Evolutionary conservation across 345 rosid genomes (phyloP), one percentile per base, ranked within the genome.

Genomic region (Citrus unshiu): DNA sequence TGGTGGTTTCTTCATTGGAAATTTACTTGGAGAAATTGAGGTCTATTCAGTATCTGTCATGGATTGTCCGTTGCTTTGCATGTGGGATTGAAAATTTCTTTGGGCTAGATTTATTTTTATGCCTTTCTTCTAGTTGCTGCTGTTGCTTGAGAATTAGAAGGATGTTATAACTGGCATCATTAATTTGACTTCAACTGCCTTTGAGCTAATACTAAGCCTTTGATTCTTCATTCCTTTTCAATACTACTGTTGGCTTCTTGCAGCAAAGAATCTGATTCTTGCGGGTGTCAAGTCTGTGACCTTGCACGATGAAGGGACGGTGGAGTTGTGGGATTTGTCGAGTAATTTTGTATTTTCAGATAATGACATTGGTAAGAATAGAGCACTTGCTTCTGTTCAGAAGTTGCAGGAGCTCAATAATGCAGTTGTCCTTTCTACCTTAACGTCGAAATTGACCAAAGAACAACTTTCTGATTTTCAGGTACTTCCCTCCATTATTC

Each of bases 271-370:
- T 83, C 98, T 97, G 37, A 84, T 94, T 74, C 97, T 97, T 65
- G 98, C 98, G 70, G 99, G 99, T 71, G 99, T 94, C 66, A 97
- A 97, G 93, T 97, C 98, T 59, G 96, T 97, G 77, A 92, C 98
- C 16, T 81, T 97, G 88, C 99, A 97, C 65, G 99, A 97, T 83
- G 97, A 93, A 82, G 90, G 89, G 25, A 80, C 58, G 12, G 95
- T 94, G 46, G 97, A 94, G 86, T 81, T 90, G 72, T 97, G 98
- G 99, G 99, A 97, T 85, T 83, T 97, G 84, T 91, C 97, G 5
- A 85, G 98, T 83, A 93, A 93, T 84, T 97, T 97, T 77, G 79
- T 90, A 76, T 94, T 94, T 80, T 80, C 96, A 1, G 97, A 94
- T 91, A 86, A 78, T 81, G 99, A 94, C 82, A 68, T 89, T 74